These are phyloP conservation scores for Phytophthora foliorum DNA, from an alignment of 352 stramenopile species.

Conservation along the genomic window DNA sequence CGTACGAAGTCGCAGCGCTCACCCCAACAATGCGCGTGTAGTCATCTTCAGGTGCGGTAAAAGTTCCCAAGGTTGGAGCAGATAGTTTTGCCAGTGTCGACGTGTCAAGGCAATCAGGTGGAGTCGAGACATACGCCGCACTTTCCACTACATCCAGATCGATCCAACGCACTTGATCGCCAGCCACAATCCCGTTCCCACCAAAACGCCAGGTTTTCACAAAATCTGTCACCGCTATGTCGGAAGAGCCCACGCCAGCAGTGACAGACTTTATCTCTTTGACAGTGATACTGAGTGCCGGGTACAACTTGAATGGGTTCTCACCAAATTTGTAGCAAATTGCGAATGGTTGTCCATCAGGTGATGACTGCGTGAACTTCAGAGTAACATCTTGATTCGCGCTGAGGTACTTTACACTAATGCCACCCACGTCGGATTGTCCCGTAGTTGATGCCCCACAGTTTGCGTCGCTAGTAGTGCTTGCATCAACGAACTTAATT, in stretches of 20 bases:
- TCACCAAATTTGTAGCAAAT: slow-evolving; percentile 80
- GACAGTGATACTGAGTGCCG: slow-evolving; percentile 51
- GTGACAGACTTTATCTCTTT: slow-evolving; percentile 57
- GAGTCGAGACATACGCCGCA: slow-evolving; percentile 22
- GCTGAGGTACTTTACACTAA: slow-evolving; percentile 42
- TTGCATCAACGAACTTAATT: slow-evolving; percentile 74
- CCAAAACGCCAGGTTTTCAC: slow-evolving; percentile 63
- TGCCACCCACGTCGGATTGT: slow-evolving; percentile 61
- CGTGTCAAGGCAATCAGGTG: slow-evolving; percentile 51
- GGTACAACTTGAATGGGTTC: slow-evolving; percentile 78
- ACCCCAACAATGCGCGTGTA: slow-evolving; percentile 49
- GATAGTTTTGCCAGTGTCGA: slow-evolving; percentile 48
- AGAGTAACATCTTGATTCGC: slow-evolving; percentile 33
- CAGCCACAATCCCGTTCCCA: slow-evolving; percentile 47
- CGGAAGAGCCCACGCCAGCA: slow-evolving; percentile 39
- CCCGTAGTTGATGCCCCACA: slow-evolving; percentile 49
- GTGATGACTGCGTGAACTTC: slow-evolving; percentile 60
- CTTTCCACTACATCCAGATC: slow-evolving; percentile 46
- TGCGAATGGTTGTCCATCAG: slow-evolving; percentile 45
- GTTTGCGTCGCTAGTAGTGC: slow-evolving; percentile 63
- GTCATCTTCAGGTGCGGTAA: slow-evolving; percentile 48
- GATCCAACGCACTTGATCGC: slow-evolving; percentile 72
- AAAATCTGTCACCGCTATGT: slow-evolving; percentile 60
- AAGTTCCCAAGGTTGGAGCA: slow-evolving; percentile 4
- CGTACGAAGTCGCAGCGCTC: slow-evolving; percentile 28